A percentile compares a stretch with the other conserved stretches of the same genome.
phyloP scores from a whole-genome alignment of 2,329 filamentous ascomycete genomes.

The Talaromyces funiculosus region DNA sequence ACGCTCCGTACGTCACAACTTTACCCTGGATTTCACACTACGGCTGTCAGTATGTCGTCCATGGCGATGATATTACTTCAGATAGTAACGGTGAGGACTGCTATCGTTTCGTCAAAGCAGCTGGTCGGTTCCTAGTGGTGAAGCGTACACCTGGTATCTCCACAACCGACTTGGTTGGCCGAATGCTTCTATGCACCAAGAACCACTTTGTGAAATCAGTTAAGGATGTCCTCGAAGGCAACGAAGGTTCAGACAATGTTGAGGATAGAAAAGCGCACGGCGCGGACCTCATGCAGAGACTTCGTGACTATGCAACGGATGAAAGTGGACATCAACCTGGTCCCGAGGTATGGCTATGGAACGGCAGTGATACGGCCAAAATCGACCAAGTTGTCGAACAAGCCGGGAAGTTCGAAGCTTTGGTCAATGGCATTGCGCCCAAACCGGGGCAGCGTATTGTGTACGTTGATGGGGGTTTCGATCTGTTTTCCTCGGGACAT shows the following conservation, averaged over 20 bases:
- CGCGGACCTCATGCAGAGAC: slow-evolving; percentile 66
- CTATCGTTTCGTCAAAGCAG: slow-evolving; percentile 95
- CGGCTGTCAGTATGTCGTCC: slow-evolving; percentile 90
- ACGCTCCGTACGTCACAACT: slow-evolving; percentile 90
- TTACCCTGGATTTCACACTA: slow-evolving; percentile 93
- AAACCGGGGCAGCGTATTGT: slow-evolving; percentile 76
- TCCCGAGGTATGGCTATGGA: slow-evolving; percentile 81
- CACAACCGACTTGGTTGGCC: slow-evolving; percentile 94
- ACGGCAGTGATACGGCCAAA: slow-evolving; percentile 35
- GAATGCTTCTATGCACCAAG: slow-evolving; percentile 94
- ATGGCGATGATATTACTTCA: slow-evolving; percentile 95
- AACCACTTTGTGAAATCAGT: slow-evolving; percentile 87
- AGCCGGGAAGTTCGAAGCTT: slow-evolving; percentile 58
- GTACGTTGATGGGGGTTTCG: slow-evolving; percentile 95
- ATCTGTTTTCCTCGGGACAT: slow-evolving; percentile 93
- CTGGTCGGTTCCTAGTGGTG: slow-evolving; percentile 90
- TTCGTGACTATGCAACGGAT: slow-evolving; percentile 82
- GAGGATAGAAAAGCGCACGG: slow-evolving; percentile 62
- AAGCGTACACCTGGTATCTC: slow-evolving; percentile 95
- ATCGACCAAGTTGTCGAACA: slow-evolving; percentile 47
- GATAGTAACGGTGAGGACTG: slow-evolving; percentile 92
- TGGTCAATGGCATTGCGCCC: slow-evolving; percentile 67
- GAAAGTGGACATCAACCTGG: slow-evolving; percentile 72
- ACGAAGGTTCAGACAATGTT: slow-evolving; percentile 64
- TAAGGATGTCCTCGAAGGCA: slow-evolving; percentile 59